Evolutionary conservation across 2,329 filamentous ascomycete species (phyloP), one percentile per base, ranked within the genome.

Genomic region (Ophiostoma fasciatum): DNA sequence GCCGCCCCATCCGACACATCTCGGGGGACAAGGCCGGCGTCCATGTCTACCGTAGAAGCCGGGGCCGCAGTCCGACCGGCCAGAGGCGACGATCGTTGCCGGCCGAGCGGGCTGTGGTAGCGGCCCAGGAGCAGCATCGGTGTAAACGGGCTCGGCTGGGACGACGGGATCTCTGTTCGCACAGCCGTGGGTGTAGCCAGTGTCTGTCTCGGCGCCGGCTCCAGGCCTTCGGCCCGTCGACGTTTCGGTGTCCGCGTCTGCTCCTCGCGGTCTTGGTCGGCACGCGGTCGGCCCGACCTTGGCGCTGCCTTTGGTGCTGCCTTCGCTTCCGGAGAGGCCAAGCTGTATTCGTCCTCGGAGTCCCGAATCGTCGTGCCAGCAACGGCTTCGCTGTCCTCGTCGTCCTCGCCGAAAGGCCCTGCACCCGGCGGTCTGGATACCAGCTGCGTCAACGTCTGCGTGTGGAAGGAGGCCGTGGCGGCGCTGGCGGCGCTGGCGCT

Each of bases 141-240:
- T 3, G 59, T 60, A 14, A 56, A 55, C 0, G 61, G 60, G 7
- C 61, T 61, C 4, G 56, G 55, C 41, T 59, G 56, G 0, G 64
- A 66, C 1, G 62, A 63, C 2, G 62, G 62, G 7, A 66, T 59
- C 42, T 65, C 61, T 25, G 45, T 47, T 27, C 45, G 48, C 48
- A 0, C 8, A 15, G 30, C 18, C 5, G 7, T 33, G 5, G 39
- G 37, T 4, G 40, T 38, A 4, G 28, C 19, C 3, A n/a, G 3
- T 7, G 25, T 17, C 17, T 14, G 17, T 10, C 14, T 26, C 18
- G 28, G 11, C 4, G 21, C 5, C n/a, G 11, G 5, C 5, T 20
- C 18, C 3, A 10, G 18, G 4, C 18, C 15, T 9, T 20, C 20
- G 6, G 22, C 12, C 13, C 4, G 20, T 13, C 12, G 28, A 12